A percentile compares a stretch with the other conserved stretches of the same genome.
Evolutionary conservation across 176 grass and related monocot species (phyloP).

Genomic region (Aegilops sharonensis): DNA sequence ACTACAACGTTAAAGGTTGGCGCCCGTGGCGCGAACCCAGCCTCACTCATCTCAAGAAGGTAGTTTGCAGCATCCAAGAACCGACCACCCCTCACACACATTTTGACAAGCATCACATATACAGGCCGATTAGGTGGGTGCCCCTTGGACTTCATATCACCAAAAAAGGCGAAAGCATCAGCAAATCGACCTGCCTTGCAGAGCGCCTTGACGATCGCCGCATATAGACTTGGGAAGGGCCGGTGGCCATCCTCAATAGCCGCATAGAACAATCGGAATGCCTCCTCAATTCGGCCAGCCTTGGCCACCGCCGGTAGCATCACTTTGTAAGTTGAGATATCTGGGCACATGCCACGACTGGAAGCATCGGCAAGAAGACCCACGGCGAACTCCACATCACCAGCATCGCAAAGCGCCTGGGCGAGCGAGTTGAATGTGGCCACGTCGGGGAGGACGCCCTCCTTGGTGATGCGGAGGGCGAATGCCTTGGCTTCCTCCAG

Average conservation of each 20-base stretch:
- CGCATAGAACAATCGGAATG: conserved; percentile 74
- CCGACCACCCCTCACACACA: conserved; percentile 76
- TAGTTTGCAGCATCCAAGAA: conserved; percentile 80
- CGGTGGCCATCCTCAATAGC: conserved; percentile 76
- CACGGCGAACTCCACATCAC: conserved; percentile 59
- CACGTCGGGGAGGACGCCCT: conserved; percentile 85
- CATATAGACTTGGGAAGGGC: conserved; percentile 85
- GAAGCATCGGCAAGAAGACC: conserved; percentile 66
- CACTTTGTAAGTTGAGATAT: conserved; percentile 95
- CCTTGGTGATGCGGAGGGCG: conserved; percentile 91
- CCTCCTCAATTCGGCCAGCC: conserved; percentile 70
- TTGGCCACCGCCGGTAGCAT: conserved; percentile 85
- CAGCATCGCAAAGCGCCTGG: conserved; percentile 68
- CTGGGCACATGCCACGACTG: conserved; percentile 68
- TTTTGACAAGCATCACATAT: conserved; percentile 95
- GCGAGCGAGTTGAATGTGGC: conserved; percentile 86
- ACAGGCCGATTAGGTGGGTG: conserved; percentile 80
- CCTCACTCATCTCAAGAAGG: conserved; percentile 82
- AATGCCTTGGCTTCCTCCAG: conserved; percentile 86
- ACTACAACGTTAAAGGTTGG: conserved; percentile 74
- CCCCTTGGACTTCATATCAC: conserved; percentile 72
- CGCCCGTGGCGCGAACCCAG: conserved; percentile 57
- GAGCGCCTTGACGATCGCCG: conserved; percentile 82
- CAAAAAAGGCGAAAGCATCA: conserved; percentile 81
- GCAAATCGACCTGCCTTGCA: conserved; percentile 73